Conservation (phyloP, 148 eudicot genomes). For the Fagopyrum tataricum region DNA sequence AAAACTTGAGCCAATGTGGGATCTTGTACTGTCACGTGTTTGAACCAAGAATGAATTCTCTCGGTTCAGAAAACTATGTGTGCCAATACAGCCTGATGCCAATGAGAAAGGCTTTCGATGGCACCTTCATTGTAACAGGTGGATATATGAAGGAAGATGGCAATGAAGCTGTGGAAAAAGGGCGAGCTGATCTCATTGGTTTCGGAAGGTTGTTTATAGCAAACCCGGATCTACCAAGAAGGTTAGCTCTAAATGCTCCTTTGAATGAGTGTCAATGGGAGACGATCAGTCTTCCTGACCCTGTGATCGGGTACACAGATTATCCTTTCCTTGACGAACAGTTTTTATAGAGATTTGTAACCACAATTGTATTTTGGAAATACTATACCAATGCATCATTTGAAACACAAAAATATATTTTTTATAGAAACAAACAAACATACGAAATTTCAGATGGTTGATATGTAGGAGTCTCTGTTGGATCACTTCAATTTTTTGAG, state of each 20-base stretch:
- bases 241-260: background rate
- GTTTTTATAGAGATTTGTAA: too few species aligned
- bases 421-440: too few species aligned
- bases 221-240: constrained; percentile 39
- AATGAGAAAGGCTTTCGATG: constrained; percentile 35
- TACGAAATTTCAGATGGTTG: too few species aligned
- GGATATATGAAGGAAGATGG: constrained; percentile 37
- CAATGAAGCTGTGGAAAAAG: constrained; percentile 23
- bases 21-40: constrained; percentile 30
- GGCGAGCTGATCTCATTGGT: constrained; percentile 32
- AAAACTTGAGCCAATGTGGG: constrained; percentile 23
- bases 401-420: too few species aligned
- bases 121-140: constrained; percentile 37
- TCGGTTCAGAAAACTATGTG: constrained; percentile 17
- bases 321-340: too few species aligned
- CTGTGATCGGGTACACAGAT: too few species aligned
- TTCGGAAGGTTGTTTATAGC: constrained; percentile 41
- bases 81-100: constrained; percentile 22
- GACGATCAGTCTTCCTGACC: too few species aligned
- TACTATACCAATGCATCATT: too few species aligned
- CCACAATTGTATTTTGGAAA: too few species aligned
- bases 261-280: background rate
- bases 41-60: constrained; percentile 37
- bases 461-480: too few species aligned
- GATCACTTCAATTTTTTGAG: too few species aligned